phyloP scores from a whole-genome alignment of 2,329 filamentous ascomycete genomes.

The Aspergillus udagawae region DNA sequence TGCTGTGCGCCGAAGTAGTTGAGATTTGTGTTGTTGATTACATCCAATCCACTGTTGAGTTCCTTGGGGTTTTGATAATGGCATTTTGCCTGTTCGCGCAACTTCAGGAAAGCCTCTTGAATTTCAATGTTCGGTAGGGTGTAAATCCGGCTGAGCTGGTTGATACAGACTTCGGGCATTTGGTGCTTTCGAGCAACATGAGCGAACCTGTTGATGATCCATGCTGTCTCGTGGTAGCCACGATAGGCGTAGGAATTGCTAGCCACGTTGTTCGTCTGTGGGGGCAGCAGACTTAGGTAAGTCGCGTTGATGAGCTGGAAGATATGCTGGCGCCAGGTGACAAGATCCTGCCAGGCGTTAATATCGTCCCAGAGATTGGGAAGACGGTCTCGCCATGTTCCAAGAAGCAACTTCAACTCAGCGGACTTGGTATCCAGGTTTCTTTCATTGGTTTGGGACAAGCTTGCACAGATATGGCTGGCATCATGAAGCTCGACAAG shows the following conservation, averaged over 20 bases:
- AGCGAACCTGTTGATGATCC: constrained; percentile 99
- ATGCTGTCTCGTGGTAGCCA: constrained; percentile 96
- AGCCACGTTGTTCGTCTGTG: constrained; percentile 73
- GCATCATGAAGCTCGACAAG: constrained; percentile 96
- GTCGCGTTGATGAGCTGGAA: constrained; percentile 96
- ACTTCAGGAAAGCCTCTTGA: constrained; percentile 95
- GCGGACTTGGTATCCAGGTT: constrained; percentile 94
- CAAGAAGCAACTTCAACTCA: constrained; percentile 88
- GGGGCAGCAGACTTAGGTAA: constrained; percentile 80
- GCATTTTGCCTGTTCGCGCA: constrained; percentile 97
- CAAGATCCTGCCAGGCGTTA: constrained; percentile 96
- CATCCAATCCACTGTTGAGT: constrained; percentile 86
- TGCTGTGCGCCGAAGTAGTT: constrained; percentile 96
- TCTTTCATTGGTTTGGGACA: constrained; percentile 73
- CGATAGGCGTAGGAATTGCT: constrained; percentile 94
- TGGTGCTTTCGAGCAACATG: constrained; percentile 97
- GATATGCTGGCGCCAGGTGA: constrained; percentile 99
- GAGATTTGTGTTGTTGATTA: constrained; percentile 99
- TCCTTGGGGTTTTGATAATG: constrained; percentile 96
- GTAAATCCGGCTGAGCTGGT: constrained; percentile 94
- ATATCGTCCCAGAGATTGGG: constrained; percentile 99
- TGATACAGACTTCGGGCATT: constrained; percentile 95
- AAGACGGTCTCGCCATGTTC: constrained; percentile 90
- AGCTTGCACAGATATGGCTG: constrained; percentile 89
- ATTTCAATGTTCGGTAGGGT: constrained; percentile 99